phyloP scores from a whole-genome alignment of 2,329 filamentous ascomycete species.

The Fusarium veterinarium region DNA sequence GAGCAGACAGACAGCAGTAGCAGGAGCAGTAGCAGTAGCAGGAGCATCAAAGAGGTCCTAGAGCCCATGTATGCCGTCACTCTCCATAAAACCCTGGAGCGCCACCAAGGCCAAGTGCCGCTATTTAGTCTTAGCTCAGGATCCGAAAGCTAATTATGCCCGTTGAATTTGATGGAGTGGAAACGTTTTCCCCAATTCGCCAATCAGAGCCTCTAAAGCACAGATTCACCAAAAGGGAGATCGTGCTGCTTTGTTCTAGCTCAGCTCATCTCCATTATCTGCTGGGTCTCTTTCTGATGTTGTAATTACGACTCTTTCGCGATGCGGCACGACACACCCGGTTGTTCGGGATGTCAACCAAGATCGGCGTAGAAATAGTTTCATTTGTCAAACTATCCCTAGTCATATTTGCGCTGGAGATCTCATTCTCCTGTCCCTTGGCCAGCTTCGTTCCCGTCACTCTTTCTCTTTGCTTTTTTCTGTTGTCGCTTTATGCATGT shows the following conservation, averaged over 20 bases:
- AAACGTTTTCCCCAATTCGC: neutral
- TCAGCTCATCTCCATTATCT: constrained; percentile 5
- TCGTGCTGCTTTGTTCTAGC: constrained; percentile 8
- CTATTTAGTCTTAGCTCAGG: constrained; percentile 30
- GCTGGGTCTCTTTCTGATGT: neutral
- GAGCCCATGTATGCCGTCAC: constrained; percentile 41
- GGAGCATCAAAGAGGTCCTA: constrained; percentile 8
- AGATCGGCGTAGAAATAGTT: constrained; percentile 17
- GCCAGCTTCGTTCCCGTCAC: constrained; percentile 8
- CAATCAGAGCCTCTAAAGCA: neutral
- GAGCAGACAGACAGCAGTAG: neutral
- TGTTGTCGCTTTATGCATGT: neutral
- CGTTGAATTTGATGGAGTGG: constrained; percentile 7
- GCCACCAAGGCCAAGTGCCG: constrained; percentile 37
- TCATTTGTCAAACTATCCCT: constrained; percentile 2
- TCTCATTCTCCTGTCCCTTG: constrained; percentile 37
- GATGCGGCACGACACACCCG: constrained; percentile 10
- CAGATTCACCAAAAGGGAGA: constrained; percentile 17
- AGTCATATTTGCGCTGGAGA: constrained; percentile 26
- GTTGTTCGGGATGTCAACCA: constrained; percentile 20
- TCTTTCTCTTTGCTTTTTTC: constrained; percentile 16
- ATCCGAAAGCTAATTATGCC: constrained; percentile 10
- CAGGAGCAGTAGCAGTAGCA: neutral
- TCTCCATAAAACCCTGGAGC: constrained; percentile 30
- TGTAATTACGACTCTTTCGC: constrained; percentile 17